These are phyloP conservation scores for Acorus gramineus DNA, from an alignment of 106 monocot genomes.

Conservation along the genomic window DNA sequence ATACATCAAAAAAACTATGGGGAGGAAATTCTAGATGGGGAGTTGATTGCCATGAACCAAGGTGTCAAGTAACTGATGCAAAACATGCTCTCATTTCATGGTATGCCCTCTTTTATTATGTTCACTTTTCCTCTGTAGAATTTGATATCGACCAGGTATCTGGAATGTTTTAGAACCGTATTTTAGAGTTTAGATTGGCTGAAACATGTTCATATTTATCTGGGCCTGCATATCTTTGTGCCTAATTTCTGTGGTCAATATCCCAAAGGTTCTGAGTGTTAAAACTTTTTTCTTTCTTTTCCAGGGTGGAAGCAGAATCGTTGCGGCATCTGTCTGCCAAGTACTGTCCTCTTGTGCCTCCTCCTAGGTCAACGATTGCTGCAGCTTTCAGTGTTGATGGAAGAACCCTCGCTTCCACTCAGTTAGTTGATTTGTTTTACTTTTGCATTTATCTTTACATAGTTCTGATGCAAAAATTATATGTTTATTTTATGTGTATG, in stretches of 20 bases:
- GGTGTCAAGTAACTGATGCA: constrained; percentile 46
- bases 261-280: background rate
- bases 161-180: background rate
- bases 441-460: background rate
- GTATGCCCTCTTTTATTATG: constrained; percentile 30
- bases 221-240: too few relatives aligned
- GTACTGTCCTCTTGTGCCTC: constrained; percentile 87
- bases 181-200: too few relatives aligned
- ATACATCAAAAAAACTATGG: constrained; percentile 40
- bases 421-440: constrained; percentile 48
- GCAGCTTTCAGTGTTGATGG: constrained; percentile 97
- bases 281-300: background rate
- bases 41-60: constrained; percentile 19
- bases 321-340: constrained; percentile 70
- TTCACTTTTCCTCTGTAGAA: background rate
- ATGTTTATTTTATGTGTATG: background rate
- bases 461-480: too few relatives aligned
- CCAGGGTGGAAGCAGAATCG: constrained; percentile 90
- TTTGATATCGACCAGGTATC: background rate
- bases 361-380: constrained; percentile 96
- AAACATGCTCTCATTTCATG: constrained; percentile 68
- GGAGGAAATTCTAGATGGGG: constrained; percentile 10
- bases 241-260: too few relatives aligned
- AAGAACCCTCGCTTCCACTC: constrained; percentile 90
- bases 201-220: too few relatives aligned